phyloP scores from a whole-genome alignment of 352 stramenopile species.

The Phytopythium boreale region DNA sequence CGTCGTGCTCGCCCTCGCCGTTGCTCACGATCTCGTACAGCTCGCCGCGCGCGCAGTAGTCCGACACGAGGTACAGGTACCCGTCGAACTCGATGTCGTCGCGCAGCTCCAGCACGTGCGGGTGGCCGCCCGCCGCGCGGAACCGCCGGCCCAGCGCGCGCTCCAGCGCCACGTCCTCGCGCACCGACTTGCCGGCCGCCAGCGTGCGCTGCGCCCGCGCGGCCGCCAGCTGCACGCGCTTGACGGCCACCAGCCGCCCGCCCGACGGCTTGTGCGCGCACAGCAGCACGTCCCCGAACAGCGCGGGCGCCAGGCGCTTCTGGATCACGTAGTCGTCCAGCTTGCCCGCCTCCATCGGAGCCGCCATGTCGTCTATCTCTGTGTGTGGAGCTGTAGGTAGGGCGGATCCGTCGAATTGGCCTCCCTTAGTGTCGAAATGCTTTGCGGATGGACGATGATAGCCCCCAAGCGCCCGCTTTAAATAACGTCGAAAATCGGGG shows the following conservation, averaged over 20 bases:
- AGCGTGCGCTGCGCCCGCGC: constrained; percentile 55
- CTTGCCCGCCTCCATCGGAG: constrained; percentile 33
- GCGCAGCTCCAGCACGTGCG: constrained; percentile 60
- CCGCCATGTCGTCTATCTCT: constrained; percentile 11
- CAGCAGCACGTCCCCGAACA: constrained; percentile 82
- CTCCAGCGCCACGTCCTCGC: constrained; percentile 79
- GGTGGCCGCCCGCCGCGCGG: constrained; percentile 53
- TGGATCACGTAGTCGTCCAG: constrained; percentile 85
- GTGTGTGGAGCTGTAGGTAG: background rate
- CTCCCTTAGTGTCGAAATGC: too few relatives aligned
- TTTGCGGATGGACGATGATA: too few relatives aligned
- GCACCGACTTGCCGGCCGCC: constrained; percentile 67
- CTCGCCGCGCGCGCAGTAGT: constrained; percentile 68
- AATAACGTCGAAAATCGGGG: too few relatives aligned
- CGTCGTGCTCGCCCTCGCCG: constrained; percentile 9
- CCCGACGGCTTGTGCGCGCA: constrained; percentile 60
- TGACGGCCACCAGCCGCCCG: constrained; percentile 62
- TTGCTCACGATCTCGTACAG: constrained; percentile 76
- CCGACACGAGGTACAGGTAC: constrained; percentile 77
- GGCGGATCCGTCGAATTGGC: too few relatives aligned
- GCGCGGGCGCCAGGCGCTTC: constrained; percentile 59
- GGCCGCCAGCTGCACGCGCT: constrained; percentile 71
- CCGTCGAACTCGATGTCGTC: constrained; percentile 80
- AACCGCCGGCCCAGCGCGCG: constrained; percentile 66
- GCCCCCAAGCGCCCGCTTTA: too few relatives aligned